phyloP scores from a whole-genome alignment of 345 rosid species.

The Camelina laxa region DNA sequence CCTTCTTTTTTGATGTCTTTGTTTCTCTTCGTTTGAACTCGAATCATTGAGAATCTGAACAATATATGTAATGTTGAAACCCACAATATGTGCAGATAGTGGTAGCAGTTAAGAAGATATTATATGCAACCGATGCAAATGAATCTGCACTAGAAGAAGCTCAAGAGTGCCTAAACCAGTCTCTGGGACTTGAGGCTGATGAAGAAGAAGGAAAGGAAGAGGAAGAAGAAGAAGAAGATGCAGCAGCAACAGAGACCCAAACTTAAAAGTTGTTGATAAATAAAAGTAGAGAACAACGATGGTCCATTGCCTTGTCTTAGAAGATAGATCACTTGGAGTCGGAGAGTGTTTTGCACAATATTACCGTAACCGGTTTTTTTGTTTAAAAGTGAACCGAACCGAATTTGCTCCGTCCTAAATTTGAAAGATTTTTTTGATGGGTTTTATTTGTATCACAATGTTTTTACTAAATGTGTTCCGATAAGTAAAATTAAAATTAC shows the following conservation, averaged over 20 bases:
- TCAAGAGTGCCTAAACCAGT: conserved; percentile 60
- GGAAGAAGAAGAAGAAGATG: conserved; percentile 6
- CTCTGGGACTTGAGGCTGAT: conserved; percentile 45
- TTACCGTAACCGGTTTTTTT: conserved; percentile 32
- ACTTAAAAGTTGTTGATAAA: conserved; percentile 25
- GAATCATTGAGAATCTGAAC: conserved; percentile 7
- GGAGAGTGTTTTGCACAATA: conserved; percentile 23
- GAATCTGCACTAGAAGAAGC: conserved; percentile 87
- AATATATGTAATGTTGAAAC: conserved; percentile 23
- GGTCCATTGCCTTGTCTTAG: conserved; percentile 37
- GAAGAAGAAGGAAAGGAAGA: conserved; percentile 35
- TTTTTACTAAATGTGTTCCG: not conserved
- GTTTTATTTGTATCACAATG: conserved; percentile 9
- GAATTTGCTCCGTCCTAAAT: conserved; percentile 9
- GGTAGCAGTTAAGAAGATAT: conserved; percentile 79
- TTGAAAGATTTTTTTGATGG: not conserved
- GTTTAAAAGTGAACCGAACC: conserved; percentile 19
- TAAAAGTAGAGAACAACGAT: conserved; percentile 25
- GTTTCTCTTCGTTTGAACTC: not conserved
- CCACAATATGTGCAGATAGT: conserved; percentile 59
- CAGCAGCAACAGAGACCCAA: conserved; percentile 18
- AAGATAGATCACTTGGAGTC: conserved; percentile 30
- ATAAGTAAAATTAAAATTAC: not conserved
- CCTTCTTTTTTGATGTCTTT: not conserved
- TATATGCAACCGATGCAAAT: conserved; percentile 82